Evolutionary conservation across 345 rosid species (phyloP).

Genomic region (Syzygium oleosum): DNA sequence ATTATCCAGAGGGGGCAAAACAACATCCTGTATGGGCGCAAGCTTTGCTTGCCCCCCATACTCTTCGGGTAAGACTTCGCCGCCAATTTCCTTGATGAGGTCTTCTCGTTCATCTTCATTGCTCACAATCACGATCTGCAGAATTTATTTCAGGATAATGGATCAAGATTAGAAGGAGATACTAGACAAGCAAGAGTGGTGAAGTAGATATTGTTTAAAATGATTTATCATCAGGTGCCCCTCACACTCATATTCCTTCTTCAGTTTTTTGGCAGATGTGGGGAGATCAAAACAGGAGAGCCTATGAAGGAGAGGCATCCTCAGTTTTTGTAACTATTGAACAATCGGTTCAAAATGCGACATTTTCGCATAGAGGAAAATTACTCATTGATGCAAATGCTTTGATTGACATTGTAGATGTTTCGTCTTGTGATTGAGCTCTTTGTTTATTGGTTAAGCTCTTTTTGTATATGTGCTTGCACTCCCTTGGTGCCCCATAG

Average conservation of each 20-base stretch:
- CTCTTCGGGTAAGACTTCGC: slow-evolving; percentile 58
- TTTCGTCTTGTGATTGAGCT: background rate
- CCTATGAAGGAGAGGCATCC: background rate
- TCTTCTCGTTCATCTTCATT: slow-evolving; percentile 40
- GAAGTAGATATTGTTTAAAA: background rate
- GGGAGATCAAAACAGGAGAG: background rate
- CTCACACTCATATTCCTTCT: background rate
- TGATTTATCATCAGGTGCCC: background rate
- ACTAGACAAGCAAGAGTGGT: background rate
- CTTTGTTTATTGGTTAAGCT: background rate
- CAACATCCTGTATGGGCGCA: slow-evolving; percentile 48
- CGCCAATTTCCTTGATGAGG: slow-evolving; percentile 39
- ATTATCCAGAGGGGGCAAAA: slow-evolving; percentile 4
- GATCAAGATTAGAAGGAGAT: background rate
- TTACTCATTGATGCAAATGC: background rate
- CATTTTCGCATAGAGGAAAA: background rate
- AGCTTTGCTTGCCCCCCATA: slow-evolving; percentile 78
- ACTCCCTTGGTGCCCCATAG: background rate
- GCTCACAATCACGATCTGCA: slow-evolving; percentile 58
- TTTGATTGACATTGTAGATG: background rate
- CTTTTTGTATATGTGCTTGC: background rate
- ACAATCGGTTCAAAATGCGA: background rate
- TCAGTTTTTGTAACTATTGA: background rate
- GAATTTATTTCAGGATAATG: background rate
- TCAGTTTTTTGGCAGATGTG: background rate